phyloP scores from a whole-genome alignment of 805 yeast species.

The Metschnikowia cubensis region DNA sequence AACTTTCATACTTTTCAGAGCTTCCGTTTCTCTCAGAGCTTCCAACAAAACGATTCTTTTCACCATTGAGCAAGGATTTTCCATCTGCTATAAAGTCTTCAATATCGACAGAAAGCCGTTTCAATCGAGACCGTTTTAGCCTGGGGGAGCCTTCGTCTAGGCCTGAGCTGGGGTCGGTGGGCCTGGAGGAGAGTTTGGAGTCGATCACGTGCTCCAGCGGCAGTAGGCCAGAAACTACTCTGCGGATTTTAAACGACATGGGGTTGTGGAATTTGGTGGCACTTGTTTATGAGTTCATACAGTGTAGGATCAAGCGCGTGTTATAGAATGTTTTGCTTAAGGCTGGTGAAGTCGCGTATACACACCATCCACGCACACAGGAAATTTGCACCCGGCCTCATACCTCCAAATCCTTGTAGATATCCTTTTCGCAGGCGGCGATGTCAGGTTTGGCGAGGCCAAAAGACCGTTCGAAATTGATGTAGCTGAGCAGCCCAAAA shows the following conservation, averaged over 20 bases:
- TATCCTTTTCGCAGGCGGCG: conserved; percentile 48
- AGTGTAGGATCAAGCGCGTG: not conserved
- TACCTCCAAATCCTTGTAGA: conserved; percentile 49
- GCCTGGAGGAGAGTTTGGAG: not conserved
- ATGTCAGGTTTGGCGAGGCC: conserved; percentile 36
- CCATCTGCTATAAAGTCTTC: conserved; percentile 2
- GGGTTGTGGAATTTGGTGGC: not conserved
- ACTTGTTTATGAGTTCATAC: not conserved
- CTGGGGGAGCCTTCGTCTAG: not conserved
- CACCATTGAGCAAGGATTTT: not conserved
- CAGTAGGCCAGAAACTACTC: conserved; percentile 12
- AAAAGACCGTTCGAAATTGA: conserved; percentile 63
- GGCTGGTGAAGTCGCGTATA: not conserved
- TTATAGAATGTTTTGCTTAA: not conserved
- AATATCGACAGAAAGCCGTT: conserved; percentile 4
- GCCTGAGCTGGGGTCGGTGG: not conserved
- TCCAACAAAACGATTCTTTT: not conserved
- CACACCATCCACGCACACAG: not conserved
- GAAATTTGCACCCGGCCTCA: not conserved
- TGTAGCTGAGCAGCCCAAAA: conserved; percentile 61
- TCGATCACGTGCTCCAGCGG: conserved; percentile 6
- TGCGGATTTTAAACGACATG: conserved; percentile 11
- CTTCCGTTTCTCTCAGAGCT: not conserved
- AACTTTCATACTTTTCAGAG: not conserved
- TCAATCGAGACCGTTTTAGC: conserved; percentile 8